These are phyloP conservation scores for Jamesozyma jinghongensis DNA, from an alignment of 805 yeast species.

Conservation along the genomic window DNA sequence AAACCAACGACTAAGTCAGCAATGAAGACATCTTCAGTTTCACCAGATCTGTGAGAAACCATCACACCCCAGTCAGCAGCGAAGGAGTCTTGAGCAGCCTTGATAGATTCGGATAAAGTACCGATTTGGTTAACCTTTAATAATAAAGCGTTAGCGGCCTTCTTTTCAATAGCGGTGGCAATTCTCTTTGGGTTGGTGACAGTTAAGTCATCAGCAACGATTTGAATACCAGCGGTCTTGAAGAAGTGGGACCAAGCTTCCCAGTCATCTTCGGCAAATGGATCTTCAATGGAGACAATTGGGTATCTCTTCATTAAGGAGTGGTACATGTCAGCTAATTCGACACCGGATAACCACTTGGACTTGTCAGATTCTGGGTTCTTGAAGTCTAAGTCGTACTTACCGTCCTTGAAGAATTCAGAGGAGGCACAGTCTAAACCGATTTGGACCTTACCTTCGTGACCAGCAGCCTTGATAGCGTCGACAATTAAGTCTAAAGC, in stretches of 20 bases:
- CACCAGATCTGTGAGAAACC: constrained; percentile 99
- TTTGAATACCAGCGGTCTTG: constrained; percentile 67
- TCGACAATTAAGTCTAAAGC: constrained; percentile 88
- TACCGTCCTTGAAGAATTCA: constrained; percentile 94
- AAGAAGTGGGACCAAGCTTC: constrained; percentile 91
- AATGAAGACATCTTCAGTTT: constrained; percentile 97
- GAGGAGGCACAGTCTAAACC: constrained; percentile 97
- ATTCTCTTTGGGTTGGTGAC: constrained; percentile 96
- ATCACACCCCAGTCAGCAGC: constrained; percentile 98
- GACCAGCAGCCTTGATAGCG: constrained; percentile 91
- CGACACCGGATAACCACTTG: constrained; percentile 83
- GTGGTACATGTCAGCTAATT: constrained; percentile 79
- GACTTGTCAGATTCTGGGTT: constrained; percentile 86
- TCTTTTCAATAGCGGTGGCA: constrained; percentile 91
- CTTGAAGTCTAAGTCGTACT: constrained; percentile 97
- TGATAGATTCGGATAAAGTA: constrained; percentile 88
- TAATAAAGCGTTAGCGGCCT: constrained; percentile 88
- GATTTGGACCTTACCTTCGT: constrained; percentile 84
- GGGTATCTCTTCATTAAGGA: constrained; percentile 83
- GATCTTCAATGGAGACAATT: constrained; percentile 97
- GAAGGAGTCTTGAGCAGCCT: constrained; percentile 93
- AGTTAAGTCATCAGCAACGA: constrained; percentile 97
- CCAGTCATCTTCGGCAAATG: constrained; percentile 99
- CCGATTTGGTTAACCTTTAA: constrained; percentile 99
- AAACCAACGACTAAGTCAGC: constrained; percentile 97